These are phyloP conservation scores for Nicotiana attenuata DNA, from an alignment of 257 asterid genomes.

Conservation along the genomic window DNA sequence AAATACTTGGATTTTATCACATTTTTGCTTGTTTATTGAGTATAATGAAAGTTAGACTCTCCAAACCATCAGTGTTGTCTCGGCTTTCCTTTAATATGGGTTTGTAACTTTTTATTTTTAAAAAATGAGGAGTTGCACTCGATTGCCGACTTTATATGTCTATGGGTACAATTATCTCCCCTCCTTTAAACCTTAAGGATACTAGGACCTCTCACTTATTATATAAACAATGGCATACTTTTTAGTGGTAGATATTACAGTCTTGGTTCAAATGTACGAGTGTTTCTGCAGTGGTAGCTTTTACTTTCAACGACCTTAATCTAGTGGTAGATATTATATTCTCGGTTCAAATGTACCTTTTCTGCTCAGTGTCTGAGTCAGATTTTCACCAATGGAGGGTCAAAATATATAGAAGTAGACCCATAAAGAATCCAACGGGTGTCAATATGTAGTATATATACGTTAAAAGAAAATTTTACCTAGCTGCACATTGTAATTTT, in stretches of 20 bases:
- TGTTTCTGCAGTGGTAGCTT: not conserved
- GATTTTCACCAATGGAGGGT: no score
- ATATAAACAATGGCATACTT: not conserved
- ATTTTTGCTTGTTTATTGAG: not conserved
- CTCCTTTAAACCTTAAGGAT: not conserved
- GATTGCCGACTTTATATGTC: not conserved
- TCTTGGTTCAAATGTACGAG: not conserved
- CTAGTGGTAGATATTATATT: not conserved
- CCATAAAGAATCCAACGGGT: no score
- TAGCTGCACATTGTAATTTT: no score
- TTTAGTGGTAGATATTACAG: not conserved
- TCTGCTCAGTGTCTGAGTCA: not conserved
- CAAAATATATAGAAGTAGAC: no score
- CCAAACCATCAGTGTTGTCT: not conserved
- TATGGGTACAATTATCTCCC: not conserved
- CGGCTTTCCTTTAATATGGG: not conserved
- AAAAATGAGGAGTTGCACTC: not conserved
- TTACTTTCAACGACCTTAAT: not conserved
- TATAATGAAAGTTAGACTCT: not conserved
- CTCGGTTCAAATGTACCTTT: not conserved
- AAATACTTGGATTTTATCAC: not conserved
- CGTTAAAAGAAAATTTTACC: no score
- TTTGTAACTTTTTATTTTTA: not conserved
- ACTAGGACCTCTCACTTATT: not conserved
- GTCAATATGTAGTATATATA: no score